Conservation (phyloP, 768 basidiomycete genomes). For the Leccinum barrowsii region DNA sequence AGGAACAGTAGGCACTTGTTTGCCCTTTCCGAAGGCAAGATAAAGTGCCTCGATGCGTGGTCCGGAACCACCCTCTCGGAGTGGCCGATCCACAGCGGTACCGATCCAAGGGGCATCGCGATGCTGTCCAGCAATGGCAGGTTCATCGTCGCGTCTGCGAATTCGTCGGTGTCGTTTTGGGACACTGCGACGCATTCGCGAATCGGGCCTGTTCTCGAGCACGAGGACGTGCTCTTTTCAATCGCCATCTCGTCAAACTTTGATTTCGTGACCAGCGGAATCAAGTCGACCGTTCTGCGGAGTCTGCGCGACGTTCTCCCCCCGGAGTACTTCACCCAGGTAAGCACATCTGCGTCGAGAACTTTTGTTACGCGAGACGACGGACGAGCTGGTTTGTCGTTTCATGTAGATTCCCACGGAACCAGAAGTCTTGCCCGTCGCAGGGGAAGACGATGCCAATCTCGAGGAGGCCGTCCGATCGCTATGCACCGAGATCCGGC, state of each 20-base stretch:
- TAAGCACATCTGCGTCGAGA: background rate
- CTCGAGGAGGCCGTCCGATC: background rate
- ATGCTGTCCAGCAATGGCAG: constrained; percentile 5
- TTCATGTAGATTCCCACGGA: background rate
- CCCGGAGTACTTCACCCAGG: background rate
- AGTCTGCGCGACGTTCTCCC: constrained; percentile 7
- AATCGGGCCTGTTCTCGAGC: constrained; percentile 7
- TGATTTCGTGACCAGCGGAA: constrained; percentile 1
- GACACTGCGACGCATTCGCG: constrained; percentile 6
- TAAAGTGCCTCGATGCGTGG: constrained; percentile 1
- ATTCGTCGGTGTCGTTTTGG: constrained; percentile 11
- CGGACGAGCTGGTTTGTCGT: background rate
- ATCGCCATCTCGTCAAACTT: constrained; percentile 9
- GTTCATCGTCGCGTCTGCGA: constrained; percentile 2
- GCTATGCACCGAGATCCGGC: background rate
- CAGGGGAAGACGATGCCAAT: background rate
- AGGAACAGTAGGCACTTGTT: constrained; percentile 7
- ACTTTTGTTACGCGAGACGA: background rate
- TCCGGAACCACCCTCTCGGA: background rate
- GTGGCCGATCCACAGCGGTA: constrained; percentile 4
- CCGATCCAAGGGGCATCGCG: background rate
- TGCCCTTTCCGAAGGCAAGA: background rate
- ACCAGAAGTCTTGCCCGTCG: background rate
- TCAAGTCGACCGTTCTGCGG: background rate
- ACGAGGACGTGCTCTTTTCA: background rate